Evolutionary conservation across 495 filamentous ascomycete species (phyloP), one percentile per base, ranked within the genome.

Genomic region (Geopyxis carbonaria): DNA sequence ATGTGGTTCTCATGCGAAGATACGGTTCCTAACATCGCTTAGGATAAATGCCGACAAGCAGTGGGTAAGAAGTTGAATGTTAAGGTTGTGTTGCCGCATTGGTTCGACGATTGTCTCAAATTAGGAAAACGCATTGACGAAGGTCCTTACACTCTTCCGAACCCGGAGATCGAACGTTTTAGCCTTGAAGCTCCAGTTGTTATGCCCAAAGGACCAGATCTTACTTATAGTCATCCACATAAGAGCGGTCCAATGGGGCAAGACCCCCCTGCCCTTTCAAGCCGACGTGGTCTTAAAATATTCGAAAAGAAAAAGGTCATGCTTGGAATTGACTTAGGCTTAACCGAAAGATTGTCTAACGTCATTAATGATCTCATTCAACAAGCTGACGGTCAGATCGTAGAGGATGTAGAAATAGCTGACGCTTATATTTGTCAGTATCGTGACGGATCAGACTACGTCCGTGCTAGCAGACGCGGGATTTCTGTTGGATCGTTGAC

Each of bases 21-120:
- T 14, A 10, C 11, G 3, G 2, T 40, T 11, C 3, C 5, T 19
- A 25, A 42, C 16, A 13, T 10, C 7, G 13, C 44, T 9, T 62
- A 77, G 25, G 65, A 72, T 2, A 89, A 84, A 58, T 86, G 82
- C 45, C 58, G 65, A 43, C 51, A 73, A 25, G 76, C 75, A 0
- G 22, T 61, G 27, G 58, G 60, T 0, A 93, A 75, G 57, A 72
- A 66, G 27, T 58, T 80, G 16, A 72, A 70, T 29, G 68, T 68
- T 59, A 85, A 82, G 57, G 76, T 91, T 40, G 80, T 97, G n/a
- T 64, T 95, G 34, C 91, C 91, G 21, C 91, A 99, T 55, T 95
- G 91, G 89, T 93, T 99, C 51, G 89, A 95, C 46, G 87, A 93
- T 53, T 99, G 89, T 56, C 68, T 99, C 23, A 84, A 79, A 58